These are phyloP conservation scores for Aphanomyces euteiches DNA, from an alignment of 352 stramenopile species.

Conservation along the genomic window DNA sequence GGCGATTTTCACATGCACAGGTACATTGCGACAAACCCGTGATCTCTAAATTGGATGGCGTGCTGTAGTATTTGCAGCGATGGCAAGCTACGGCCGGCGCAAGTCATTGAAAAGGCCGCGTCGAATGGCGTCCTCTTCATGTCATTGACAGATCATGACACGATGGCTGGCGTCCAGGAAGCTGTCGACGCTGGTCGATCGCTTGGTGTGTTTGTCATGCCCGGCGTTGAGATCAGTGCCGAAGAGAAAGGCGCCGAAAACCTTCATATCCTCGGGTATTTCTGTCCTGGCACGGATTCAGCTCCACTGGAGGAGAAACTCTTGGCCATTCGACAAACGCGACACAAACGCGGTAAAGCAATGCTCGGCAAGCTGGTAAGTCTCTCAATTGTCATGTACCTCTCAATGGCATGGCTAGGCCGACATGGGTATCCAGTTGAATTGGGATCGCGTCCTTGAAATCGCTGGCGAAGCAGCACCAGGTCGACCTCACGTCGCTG, in stretches of 20 bases:
- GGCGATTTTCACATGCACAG: conserved; percentile 86
- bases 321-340: conserved; percentile 68
- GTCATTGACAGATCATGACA: conserved; percentile 83
- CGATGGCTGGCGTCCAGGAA: conserved; percentile 74
- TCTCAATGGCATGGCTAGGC: conserved; percentile 39
- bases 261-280: conserved; percentile 83
- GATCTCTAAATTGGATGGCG: background rate
- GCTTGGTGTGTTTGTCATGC: conserved; percentile 68
- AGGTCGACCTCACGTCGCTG: conserved; percentile 68
- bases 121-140: conserved; percentile 77
- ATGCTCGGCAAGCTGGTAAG: conserved; percentile 80
- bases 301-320: conserved; percentile 65
- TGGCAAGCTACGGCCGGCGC: conserved; percentile 65
- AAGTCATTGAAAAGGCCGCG: conserved; percentile 73
- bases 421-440: conserved; percentile 71
- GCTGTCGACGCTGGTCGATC: conserved; percentile 60
- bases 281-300: conserved; percentile 75
- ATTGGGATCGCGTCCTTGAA: conserved; percentile 76
- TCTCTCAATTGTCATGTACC: background rate
- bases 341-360: conserved; percentile 74
- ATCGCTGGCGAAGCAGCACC: conserved; percentile 80
- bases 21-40: conserved; percentile 32
- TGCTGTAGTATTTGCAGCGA: conserved; percentile 68
- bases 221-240: conserved; percentile 81
- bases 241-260: conserved; percentile 82